Evolutionary conservation across 805 yeast species (phyloP).

Genomic region (Nakazawaea wyomingensis): DNA sequence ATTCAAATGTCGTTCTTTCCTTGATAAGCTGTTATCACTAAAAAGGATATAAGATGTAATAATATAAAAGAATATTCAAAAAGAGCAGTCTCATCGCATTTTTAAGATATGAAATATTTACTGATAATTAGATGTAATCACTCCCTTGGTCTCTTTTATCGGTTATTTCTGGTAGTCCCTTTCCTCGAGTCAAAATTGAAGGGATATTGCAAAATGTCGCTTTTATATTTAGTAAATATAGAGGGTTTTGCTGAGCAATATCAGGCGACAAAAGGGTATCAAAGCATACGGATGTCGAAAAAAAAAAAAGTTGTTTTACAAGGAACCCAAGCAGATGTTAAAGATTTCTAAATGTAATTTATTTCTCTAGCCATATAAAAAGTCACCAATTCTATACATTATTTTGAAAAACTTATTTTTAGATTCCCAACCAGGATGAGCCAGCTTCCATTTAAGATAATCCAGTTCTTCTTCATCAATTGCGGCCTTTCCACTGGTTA

Average conservation of each 20-base stretch:
- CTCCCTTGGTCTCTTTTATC: too few species aligned
- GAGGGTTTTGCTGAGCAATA: neutral
- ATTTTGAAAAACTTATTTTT: constrained; percentile 5
- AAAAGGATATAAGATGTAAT: too few species aligned
- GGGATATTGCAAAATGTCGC: neutral
- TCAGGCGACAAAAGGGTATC: neutral
- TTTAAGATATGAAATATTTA: too few species aligned
- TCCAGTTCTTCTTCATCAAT: constrained; percentile 51
- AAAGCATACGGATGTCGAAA: too few species aligned
- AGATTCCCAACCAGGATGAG: constrained; percentile 5
- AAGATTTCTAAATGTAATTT: too few species aligned
- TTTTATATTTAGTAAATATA: neutral
- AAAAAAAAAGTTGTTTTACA: neutral
- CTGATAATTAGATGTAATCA: too few species aligned
- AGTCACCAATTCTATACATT: constrained; percentile 1
- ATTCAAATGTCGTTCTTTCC: too few species aligned
- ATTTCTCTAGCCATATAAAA: constrained; percentile 7
- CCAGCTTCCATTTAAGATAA: neutral
- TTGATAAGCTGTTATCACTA: too few species aligned
- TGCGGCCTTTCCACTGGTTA: constrained; percentile 48
- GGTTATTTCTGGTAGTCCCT: too few species aligned
- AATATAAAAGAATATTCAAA: too few species aligned
- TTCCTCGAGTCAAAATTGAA: too few species aligned
- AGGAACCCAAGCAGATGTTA: neutral
- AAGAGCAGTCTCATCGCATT: too few species aligned